Conservation (phyloP, 768 basidiomycete genomes). For the Russula compacta region DNA sequence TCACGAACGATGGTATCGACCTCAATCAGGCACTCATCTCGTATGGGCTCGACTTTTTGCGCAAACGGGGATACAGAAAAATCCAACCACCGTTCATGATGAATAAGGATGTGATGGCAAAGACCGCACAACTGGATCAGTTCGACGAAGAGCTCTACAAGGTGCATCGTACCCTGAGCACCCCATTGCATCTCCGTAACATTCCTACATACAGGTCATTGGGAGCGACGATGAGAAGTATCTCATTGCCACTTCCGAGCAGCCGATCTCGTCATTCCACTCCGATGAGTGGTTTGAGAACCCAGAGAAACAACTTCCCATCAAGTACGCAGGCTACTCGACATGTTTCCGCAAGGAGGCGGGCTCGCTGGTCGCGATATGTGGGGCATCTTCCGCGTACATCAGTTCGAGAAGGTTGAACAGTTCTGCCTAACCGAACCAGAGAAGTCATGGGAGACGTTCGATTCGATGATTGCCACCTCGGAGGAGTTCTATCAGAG, state of each 20-base stretch:
- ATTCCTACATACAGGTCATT: slow-evolving; percentile 50
- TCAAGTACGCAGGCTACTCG: slow-evolving; percentile 80
- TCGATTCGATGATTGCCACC: slow-evolving; percentile 82
- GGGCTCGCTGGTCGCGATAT: slow-evolving; percentile 96
- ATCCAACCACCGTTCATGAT: slow-evolving; percentile 98
- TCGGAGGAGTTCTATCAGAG: slow-evolving; percentile 96
- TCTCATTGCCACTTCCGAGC: slow-evolving; percentile 97
- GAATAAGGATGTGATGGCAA: slow-evolving; percentile 95
- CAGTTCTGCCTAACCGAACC: slow-evolving; percentile 95
- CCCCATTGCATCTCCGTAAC: neutral
- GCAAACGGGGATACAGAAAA: slow-evolving; percentile 78
- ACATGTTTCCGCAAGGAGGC: slow-evolving; percentile 99
- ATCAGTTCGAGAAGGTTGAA: slow-evolving; percentile 99
- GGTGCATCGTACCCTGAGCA: slow-evolving; percentile 32
- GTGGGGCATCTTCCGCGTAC: slow-evolving; percentile 99
- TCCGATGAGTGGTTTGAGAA: slow-evolving; percentile 97
- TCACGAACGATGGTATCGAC: slow-evolving; percentile 92
- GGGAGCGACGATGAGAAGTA: slow-evolving; percentile 94
- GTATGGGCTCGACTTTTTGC: slow-evolving; percentile 90
- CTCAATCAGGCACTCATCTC: slow-evolving; percentile 93
- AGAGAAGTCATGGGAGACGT: slow-evolving; percentile 88
- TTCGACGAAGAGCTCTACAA: slow-evolving; percentile 99
- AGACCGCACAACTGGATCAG: slow-evolving; percentile 95
- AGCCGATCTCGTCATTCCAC: slow-evolving; percentile 94
- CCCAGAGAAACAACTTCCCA: slow-evolving; percentile 85